Percentiles rank a stretch among this genome's conserved stretches.
Conservation (phyloP, 768 basidiomycete species). For the Sporobolomyces phaffii region DNA sequence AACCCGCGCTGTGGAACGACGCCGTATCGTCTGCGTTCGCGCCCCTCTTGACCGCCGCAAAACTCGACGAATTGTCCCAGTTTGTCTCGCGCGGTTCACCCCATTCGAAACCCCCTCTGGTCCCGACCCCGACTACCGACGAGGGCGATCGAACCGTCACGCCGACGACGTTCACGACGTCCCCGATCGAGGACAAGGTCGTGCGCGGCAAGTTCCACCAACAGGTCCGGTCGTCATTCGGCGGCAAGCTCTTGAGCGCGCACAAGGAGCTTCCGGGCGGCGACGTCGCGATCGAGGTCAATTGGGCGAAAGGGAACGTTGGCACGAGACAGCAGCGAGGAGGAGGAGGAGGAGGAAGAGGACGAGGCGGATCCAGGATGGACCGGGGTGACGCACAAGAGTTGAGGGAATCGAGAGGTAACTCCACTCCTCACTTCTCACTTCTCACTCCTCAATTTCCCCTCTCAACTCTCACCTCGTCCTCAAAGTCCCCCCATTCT, state of each 20-base stretch:
- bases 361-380: background rate
- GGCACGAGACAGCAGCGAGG: too few species aligned
- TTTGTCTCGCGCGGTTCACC: constrained; percentile 42
- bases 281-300: constrained; percentile 25
- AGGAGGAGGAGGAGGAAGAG: background rate
- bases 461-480: background rate
- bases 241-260: constrained; percentile 75
- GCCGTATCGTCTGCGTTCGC: background rate
- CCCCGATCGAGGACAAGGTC: constrained; percentile 61
- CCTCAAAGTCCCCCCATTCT: background rate
- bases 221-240: constrained; percentile 69
- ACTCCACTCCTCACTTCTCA: too few species aligned
- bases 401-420: background rate
- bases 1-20: constrained; percentile 30
- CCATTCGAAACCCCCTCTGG: background rate
- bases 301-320: constrained; percentile 13
- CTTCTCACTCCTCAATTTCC: background rate
- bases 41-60: constrained; percentile 45
- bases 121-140: background rate
- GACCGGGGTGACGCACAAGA: background rate
- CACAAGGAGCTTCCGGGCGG: constrained; percentile 48
- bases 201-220: constrained; percentile 77
- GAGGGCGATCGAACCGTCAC: background rate
- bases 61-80: constrained; percentile 50
- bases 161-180: constrained; percentile 3